These are phyloP conservation scores for Powellomyces hirtus DNA, from an alignment of 192 early-diverging fungal genomes.

Conservation along the genomic window DNA sequence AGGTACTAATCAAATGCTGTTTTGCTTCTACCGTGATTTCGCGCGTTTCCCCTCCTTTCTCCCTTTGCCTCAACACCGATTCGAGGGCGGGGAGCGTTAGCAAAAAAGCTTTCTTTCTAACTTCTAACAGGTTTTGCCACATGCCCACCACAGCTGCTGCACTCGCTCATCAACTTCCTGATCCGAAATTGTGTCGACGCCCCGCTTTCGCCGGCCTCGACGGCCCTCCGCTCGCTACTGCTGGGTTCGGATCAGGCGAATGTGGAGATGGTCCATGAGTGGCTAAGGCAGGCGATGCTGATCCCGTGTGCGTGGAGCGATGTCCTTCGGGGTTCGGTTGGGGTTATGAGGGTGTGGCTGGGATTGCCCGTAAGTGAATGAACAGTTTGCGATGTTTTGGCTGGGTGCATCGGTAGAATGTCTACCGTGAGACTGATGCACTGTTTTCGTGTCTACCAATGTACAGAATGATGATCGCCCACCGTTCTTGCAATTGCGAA, in stretches of 20 bases:
- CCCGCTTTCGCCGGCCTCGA: background rate
- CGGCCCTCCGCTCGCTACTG: slow-evolving; percentile 13
- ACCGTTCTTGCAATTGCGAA: slow-evolving; percentile 48
- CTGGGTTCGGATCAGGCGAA: slow-evolving; percentile 45
- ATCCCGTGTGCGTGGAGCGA: slow-evolving; percentile 65
- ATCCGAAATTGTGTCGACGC: slow-evolving; percentile 61
- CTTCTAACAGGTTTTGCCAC: slow-evolving; percentile 53
- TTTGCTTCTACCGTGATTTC: no score
- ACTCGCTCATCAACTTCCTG: slow-evolving; percentile 65
- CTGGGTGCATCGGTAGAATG: no score
- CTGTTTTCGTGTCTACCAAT: background rate
- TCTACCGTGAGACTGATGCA: background rate
- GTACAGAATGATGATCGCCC: slow-evolving; percentile 69
- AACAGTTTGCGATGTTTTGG: no score
- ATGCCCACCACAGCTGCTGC: slow-evolving; percentile 68
- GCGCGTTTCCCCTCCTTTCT: no score
- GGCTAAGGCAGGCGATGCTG: slow-evolving; percentile 68
- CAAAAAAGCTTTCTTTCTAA: no score
- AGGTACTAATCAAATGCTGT: no score
- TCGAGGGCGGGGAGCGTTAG: no score
- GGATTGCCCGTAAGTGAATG: slow-evolving; percentile 38
- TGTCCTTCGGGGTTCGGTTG: slow-evolving; percentile 62
- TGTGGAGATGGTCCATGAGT: slow-evolving; percentile 76
- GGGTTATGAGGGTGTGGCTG: slow-evolving; percentile 66
- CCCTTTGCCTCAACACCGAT: no score